Evolutionary conservation across 2,329 filamentous ascomycete genomes (phyloP).

Genomic region (Penicillium vulpinum): DNA sequence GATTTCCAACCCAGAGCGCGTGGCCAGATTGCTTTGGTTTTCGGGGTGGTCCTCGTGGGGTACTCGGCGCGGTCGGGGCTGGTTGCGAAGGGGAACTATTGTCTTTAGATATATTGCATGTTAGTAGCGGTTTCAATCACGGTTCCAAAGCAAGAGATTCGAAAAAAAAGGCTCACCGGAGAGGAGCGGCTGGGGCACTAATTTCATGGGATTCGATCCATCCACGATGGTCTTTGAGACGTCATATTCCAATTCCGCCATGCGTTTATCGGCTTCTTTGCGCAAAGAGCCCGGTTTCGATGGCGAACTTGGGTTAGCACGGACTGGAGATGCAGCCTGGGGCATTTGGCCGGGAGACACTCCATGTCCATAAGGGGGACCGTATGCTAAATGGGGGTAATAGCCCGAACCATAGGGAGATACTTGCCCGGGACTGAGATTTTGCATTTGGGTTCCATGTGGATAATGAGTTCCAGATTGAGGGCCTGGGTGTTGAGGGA

Average conservation of each 20-base stretch:
- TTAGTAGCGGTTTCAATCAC: background rate
- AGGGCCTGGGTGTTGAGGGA: constrained; percentile 24
- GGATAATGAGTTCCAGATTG: constrained; percentile 24
- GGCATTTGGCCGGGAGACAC: constrained; percentile 8
- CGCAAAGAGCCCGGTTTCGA: constrained; percentile 18
- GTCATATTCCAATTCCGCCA: constrained; percentile 28
- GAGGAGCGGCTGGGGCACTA: constrained; percentile 13
- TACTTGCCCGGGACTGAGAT: constrained; percentile 20
- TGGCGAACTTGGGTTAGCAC: background rate
- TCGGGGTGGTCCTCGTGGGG: constrained; percentile 63
- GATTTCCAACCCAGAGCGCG: constrained; percentile 93
- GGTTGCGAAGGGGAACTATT: constrained; percentile 9
- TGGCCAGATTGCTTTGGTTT: constrained; percentile 74
- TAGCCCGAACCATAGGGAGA: constrained; percentile 27
- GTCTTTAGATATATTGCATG: constrained; percentile 11
- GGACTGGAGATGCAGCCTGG: constrained; percentile 1
- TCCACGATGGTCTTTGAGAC: constrained; percentile 41
- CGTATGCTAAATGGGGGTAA: constrained; percentile 28
- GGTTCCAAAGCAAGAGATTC: background rate
- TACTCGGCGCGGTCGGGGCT: constrained; percentile 26
- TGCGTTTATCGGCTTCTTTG: constrained; percentile 18
- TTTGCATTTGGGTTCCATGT: constrained; percentile 23
- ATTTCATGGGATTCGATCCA: constrained; percentile 35
- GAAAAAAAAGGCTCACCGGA: constrained; percentile 22
- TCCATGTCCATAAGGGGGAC: constrained; percentile 20